Percentiles rank a stretch among this genome's conserved stretches.
These are phyloP conservation scores for Vigna trinervia DNA, from an alignment of 306 rosid species.

Conservation along the genomic window DNA sequence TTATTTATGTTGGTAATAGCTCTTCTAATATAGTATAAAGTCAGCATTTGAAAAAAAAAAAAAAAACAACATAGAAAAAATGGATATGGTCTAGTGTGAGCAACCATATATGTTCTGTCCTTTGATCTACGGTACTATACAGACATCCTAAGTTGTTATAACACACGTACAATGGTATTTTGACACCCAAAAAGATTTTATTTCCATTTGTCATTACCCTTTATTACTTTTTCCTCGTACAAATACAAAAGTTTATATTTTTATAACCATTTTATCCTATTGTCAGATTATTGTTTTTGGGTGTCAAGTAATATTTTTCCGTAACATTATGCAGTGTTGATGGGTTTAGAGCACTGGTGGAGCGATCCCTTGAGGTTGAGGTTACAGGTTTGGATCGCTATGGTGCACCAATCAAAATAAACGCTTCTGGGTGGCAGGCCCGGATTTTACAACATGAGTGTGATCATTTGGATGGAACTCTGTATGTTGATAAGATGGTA, in stretches of 20 bases:
- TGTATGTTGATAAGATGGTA: conserved; percentile 89
- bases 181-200: too few species aligned
- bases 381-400: conserved; percentile 81
- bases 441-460: conserved; percentile 91
- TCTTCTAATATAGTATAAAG: neutral
- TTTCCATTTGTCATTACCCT: too few species aligned
- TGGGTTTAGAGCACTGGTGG: conserved; percentile 85
- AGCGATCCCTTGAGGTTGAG: conserved; percentile 85
- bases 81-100: neutral
- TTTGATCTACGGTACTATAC: neutral
- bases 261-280: too few species aligned
- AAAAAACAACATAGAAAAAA: neutral
- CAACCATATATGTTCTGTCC: neutral
- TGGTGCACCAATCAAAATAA: conserved; percentile 67
- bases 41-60: neutral
- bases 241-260: too few species aligned
- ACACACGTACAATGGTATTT: too few species aligned
- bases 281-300: too few species aligned
- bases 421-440: conserved; percentile 94
- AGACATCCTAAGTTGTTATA: conserved; percentile 30
- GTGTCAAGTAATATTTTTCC: too few species aligned
- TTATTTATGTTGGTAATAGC: conserved; percentile 6
- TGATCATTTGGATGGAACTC: conserved; percentile 89
- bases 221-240: too few species aligned
- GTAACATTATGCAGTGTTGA: conserved; percentile 66